A percentile compares a stretch with the other conserved stretches of the same genome.
Conservation (phyloP, 495 filamentous ascomycete species). For the Saxophila tyrrhenica region DNA sequence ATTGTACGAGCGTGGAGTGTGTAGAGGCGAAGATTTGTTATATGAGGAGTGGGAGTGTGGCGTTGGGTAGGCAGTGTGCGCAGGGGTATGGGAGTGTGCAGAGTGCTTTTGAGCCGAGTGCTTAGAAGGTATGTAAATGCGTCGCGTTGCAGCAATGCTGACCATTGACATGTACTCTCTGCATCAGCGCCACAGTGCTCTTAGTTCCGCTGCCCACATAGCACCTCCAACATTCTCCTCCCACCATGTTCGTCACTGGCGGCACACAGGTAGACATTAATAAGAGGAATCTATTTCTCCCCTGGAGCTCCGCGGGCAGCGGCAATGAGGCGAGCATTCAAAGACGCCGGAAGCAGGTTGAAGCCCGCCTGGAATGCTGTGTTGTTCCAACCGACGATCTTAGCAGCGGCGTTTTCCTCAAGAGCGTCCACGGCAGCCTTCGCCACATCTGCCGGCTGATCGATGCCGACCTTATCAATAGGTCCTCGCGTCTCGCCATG, state of each 20-base stretch:
- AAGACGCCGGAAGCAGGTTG: background rate
- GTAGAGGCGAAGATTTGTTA: slow-evolving; percentile 48
- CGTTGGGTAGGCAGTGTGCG: slow-evolving; percentile 39
- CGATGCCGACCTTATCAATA: background rate
- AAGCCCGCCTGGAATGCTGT: background rate
- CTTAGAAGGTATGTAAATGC: too few species aligned
- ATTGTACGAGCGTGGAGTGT: slow-evolving; percentile 41
- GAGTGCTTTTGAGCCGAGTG: slow-evolving; percentile 5
- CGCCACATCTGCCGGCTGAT: background rate
- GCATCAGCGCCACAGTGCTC: too few species aligned
- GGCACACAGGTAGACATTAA: too few species aligned
- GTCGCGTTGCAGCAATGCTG: too few species aligned
- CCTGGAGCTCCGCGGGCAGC: too few species aligned
- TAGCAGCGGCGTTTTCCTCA: background rate
- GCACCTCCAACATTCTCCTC: too few species aligned
- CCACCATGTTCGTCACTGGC: too few species aligned
- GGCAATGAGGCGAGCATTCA: too few species aligned
- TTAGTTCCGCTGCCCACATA: too few species aligned
- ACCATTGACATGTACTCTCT: too few species aligned
- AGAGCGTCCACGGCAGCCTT: background rate
- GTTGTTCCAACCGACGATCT: background rate
- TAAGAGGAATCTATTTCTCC: too few species aligned
- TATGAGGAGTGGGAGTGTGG: slow-evolving; percentile 45
- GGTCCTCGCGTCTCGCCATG: background rate
- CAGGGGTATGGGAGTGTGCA: slow-evolving; percentile 32